Evolutionary conservation across 1,284 basidiomycete genomes (phyloP), one percentile per base, ranked within the genome.

Genomic region (Ceratobasidium sp.): DNA sequence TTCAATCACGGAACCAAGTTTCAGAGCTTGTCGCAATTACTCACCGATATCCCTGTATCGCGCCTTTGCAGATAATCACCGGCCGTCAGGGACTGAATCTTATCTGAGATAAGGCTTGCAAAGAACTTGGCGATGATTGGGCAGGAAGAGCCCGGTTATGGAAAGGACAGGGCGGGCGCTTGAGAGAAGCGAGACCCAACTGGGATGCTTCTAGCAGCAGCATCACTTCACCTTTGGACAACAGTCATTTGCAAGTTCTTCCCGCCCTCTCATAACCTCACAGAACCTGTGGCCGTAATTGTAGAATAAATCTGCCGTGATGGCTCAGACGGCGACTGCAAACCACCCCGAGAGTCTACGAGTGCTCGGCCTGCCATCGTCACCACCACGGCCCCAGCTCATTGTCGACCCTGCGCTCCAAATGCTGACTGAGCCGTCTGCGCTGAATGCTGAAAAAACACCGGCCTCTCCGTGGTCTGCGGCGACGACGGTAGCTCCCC

Each of bases 361-460:
- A 21, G 52, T 67, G 16, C 42, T 54, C 3, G 52, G 9, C 13
- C 44, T 54, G 9, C 53, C 64, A 3, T 67, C 64, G n/a, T 54
- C 64, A 1, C n/a, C 44, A 8, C 64, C 52, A 13, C 52, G 52
- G 52, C 53, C 50, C 23, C 62, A 44, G 53, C 64, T 67, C 53
- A 56, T 67, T 11, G 64, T 67, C 64, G 64, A 67, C 30, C 64
- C 64, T 23, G 64, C 64, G 64, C 64, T 67, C 53, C 64, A 67
- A 19, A 67, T 67, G 64, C 64, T 67, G 25, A 54, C 62, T 7
- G 53, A 67, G 36, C 13, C 33, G 25, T 36, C 50, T 9, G 50
- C 62, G 2, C 29, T 49, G 4, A 49, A 27, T 44, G 27, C 53
- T 7, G 64, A 67, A 56, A 67, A 67, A 56, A 56, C 39, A 2